Conservation (phyloP, 2,329 filamentous ascomycete genomes). For the Microcyclosporella mali region DNA sequence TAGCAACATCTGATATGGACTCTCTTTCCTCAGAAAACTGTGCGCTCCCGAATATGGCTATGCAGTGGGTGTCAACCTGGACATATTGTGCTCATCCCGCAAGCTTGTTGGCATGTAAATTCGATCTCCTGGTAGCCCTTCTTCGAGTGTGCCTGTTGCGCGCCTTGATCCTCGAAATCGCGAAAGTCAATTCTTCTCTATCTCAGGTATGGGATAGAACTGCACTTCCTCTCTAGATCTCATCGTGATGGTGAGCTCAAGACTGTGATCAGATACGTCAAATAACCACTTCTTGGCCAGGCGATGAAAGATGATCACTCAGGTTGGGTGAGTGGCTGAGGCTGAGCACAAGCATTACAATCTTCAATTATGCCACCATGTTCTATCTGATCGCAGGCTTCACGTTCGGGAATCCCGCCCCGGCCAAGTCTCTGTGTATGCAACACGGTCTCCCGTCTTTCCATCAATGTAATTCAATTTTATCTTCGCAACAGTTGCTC, state of each 20-base stretch:
- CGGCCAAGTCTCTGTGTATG: no score
- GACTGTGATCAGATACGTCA: conserved; percentile 3
- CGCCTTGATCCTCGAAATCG: no score
- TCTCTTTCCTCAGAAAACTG: conserved; percentile 30
- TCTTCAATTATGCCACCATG: no score
- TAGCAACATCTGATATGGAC: conserved; percentile 9
- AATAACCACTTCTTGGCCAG: conserved; percentile 16
- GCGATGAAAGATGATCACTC: no score
- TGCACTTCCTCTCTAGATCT: conserved; percentile 3
- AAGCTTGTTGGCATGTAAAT: conserved; percentile 6
- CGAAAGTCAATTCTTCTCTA: conserved; percentile 7
- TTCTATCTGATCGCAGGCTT: no score
- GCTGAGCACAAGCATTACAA: no score
- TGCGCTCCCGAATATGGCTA: conserved; percentile 29
- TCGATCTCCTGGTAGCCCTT: conserved; percentile 7
- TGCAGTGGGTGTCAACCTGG: conserved; percentile 36
- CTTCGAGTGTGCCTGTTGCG: conserved; percentile 2
- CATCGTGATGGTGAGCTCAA: conserved; percentile 4
- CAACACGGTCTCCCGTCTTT: no score
- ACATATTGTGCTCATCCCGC: conserved; percentile 18
- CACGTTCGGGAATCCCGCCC: no score
- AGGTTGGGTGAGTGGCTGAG: no score
- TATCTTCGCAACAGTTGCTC: no score
- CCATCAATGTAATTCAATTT: no score
- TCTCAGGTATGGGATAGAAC: conserved; percentile 17